A percentile compares a stretch with the other conserved stretches of the same genome.
phyloP scores from a whole-genome alignment of 495 filamentous ascomycete genomes.

The Amphirosellinia nigrospora region DNA sequence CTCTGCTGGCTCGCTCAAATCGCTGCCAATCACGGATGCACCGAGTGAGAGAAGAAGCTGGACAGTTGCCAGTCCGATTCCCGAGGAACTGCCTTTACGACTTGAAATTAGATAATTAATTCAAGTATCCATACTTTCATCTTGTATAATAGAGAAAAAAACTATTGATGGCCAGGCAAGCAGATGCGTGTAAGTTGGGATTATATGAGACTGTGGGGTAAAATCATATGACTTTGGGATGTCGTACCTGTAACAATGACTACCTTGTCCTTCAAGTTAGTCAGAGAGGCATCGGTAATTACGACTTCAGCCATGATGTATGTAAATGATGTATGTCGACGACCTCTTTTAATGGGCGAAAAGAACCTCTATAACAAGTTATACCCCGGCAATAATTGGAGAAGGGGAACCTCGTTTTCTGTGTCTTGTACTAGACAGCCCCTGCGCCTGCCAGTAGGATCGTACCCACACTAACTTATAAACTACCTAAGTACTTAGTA shows the following conservation, averaged over 20 bases:
- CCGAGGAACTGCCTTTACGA: slow-evolving; percentile 59
- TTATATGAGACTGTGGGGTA: not conserved
- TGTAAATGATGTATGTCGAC: not conserved
- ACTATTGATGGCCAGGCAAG: too few relatives aligned
- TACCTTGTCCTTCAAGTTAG: slow-evolving; percentile 51
- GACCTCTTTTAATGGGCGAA: not conserved
- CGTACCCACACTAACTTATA: not conserved
- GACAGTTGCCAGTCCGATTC: slow-evolving; percentile 56
- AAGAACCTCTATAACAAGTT: not conserved
- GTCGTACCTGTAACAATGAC: slow-evolving; percentile 56
- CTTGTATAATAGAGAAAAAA: too few relatives aligned
- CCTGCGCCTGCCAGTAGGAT: not conserved
- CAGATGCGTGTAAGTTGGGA: slow-evolving; percentile 15
- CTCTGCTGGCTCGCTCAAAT: slow-evolving; percentile 44
- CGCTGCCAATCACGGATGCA: slow-evolving; percentile 52
- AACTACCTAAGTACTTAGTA: not conserved
- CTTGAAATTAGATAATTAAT: too few relatives aligned
- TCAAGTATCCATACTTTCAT: too few relatives aligned
- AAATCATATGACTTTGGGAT: not conserved
- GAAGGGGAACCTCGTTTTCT: too few relatives aligned
- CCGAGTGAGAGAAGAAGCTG: slow-evolving; percentile 53
- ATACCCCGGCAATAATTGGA: not conserved
- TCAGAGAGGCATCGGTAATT: slow-evolving; percentile 40
- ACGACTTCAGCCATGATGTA: slow-evolving; percentile 39
- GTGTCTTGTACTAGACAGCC: too few relatives aligned